Percentiles rank a stretch among this genome's conserved stretches.
Conservation (phyloP, 495 filamentous ascomycete species). For the Tirmania nivea region DNA sequence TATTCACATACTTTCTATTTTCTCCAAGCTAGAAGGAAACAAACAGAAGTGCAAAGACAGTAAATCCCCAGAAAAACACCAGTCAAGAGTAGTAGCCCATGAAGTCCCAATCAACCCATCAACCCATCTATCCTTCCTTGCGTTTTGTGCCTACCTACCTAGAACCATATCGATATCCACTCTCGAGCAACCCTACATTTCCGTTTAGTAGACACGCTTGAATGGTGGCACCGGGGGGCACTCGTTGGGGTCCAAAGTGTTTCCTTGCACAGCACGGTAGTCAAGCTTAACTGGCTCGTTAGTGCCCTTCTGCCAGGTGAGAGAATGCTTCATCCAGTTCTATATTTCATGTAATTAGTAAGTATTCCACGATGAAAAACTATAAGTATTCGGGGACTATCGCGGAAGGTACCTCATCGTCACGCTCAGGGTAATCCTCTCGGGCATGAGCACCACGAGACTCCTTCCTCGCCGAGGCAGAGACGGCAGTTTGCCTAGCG, state of each 20-base stretch:
- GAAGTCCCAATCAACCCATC: no score
- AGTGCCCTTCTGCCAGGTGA: conserved; percentile 77
- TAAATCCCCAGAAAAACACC: no score
- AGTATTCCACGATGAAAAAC: neutral
- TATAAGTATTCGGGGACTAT: neutral
- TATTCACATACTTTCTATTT: no score
- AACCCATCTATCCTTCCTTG: no score
- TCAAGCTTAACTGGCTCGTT: conserved; percentile 56
- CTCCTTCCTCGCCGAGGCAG: conserved; percentile 78
- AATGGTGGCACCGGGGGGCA: conserved; percentile 75
- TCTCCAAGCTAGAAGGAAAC: no score
- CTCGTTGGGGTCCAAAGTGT: conserved; percentile 53
- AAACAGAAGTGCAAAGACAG: no score
- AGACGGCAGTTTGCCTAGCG: conserved; percentile 76
- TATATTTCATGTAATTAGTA: neutral
- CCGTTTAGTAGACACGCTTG: conserved; percentile 55
- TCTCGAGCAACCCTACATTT: neutral
- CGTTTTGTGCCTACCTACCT: no score
- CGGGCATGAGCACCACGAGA: conserved; percentile 85
- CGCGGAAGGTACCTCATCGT: conserved; percentile 32
- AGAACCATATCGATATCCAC: no score
- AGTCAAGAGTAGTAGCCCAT: no score
- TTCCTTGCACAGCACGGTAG: conserved; percentile 55
- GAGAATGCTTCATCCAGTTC: conserved; percentile 97
- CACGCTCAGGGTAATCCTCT: conserved; percentile 83